Evolutionary conservation across 139 green algal genomes (phyloP).

Genomic region (Nannochloris sp.): DNA sequence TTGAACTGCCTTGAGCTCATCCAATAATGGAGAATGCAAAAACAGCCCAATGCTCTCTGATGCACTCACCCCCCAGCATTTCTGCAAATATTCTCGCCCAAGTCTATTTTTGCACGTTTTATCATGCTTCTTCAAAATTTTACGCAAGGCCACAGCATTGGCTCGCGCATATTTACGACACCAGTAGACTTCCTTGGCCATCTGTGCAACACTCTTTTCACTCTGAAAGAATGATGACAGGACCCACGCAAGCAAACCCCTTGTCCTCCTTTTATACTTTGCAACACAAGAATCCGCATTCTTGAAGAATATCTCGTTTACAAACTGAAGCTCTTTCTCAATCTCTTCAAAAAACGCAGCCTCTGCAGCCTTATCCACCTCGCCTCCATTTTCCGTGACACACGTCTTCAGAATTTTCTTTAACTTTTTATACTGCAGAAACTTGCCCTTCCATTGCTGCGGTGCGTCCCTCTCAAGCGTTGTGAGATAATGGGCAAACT

Average conservation of each 20-base stretch:
- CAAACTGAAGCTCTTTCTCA: not conserved
- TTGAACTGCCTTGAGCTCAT: constrained; percentile 43
- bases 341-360: constrained; percentile 18
- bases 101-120: constrained; percentile 26
- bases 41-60: constrained; percentile 15
- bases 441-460: constrained; percentile 26
- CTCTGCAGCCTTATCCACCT: not conserved
- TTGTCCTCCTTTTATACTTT: constrained; percentile 2
- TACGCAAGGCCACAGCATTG: constrained; percentile 41
- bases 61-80: constrained; percentile 12
- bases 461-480: constrained; percentile 24
- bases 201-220: not conserved
- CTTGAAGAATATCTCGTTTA: constrained; percentile 9
- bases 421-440: constrained; percentile 35
- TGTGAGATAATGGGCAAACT: constrained; percentile 29
- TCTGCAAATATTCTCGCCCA: constrained; percentile 32
- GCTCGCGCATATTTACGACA: constrained; percentile 34
- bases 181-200: constrained; percentile 36
- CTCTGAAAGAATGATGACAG: not conserved
- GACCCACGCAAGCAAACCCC: not conserved
- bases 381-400: not conserved
- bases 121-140: constrained; percentile 53
- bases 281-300: not conserved
- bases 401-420: constrained; percentile 37
- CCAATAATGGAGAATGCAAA: constrained; percentile 43